These are phyloP conservation scores for Hyaloscypha variabilis DNA, from an alignment of 495 filamentous ascomycete species.

Conservation along the genomic window DNA sequence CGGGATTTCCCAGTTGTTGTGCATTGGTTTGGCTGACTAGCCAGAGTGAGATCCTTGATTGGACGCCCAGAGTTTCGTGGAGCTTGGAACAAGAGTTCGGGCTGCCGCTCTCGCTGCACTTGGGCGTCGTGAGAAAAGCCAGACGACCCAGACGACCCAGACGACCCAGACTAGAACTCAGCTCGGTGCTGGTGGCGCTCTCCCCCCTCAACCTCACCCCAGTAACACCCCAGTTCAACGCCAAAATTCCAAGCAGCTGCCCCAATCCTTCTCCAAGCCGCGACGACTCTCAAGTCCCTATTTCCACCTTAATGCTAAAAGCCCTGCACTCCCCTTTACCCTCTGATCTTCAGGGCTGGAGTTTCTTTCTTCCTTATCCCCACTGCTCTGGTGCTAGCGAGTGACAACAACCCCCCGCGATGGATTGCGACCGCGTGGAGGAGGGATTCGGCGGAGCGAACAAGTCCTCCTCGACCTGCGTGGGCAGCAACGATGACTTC, in stretches of 20 bases:
- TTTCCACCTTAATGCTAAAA: not conserved
- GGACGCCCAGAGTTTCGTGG: not conserved
- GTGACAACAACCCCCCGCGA: not conserved
- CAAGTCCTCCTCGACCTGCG: not conserved
- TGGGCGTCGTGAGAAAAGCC: not conserved
- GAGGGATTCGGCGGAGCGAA: not conserved
- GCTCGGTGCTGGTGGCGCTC: not conserved
- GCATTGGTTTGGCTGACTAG: not conserved
- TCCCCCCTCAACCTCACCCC: not conserved
- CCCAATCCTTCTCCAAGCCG: not conserved
- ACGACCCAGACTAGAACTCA: not conserved
- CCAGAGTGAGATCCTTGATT: not conserved
- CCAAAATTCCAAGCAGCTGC: not conserved
- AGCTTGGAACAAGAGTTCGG: not conserved
- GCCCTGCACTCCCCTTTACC: not conserved
- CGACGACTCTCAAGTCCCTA: not conserved
- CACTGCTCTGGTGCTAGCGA: not conserved
- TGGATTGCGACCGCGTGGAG: constrained; percentile 2
- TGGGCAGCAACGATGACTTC: not conserved
- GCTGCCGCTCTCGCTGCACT: not conserved
- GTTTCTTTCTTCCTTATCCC: not conserved
- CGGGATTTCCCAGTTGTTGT: too few species aligned
- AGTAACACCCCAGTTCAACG: not conserved
- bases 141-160: too few species aligned
- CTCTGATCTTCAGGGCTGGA: not conserved